Percentiles rank a stretch among this genome's conserved stretches.
Conservation (phyloP, 1,284 basidiomycete species). For the Cystobasidium pallidum region DNA sequence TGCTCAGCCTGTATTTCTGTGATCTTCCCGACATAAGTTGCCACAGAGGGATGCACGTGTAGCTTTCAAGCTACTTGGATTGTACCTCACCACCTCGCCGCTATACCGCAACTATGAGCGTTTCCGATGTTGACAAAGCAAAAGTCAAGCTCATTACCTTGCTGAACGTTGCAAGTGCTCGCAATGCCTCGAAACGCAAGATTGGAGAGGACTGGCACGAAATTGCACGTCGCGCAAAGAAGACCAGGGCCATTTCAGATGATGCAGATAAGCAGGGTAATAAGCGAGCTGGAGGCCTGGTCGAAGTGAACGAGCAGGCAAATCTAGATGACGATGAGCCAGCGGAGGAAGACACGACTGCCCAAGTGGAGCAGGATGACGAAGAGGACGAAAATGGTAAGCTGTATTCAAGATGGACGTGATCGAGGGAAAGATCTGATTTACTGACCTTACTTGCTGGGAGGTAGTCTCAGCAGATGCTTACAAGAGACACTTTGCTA, state of each 20-base stretch:
- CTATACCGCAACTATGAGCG: constrained; percentile 5
- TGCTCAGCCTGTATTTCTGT: background rate
- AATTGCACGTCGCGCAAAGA: constrained; percentile 58
- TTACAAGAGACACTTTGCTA: constrained; percentile 71
- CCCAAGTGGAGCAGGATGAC: constrained; percentile 44
- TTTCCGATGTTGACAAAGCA: constrained; percentile 25
- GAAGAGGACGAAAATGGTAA: constrained; percentile 48
- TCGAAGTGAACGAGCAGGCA: constrained; percentile 47
- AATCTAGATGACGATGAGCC: constrained; percentile 52
- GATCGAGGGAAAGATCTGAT: constrained; percentile 31
- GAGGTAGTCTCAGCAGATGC: constrained; percentile 47
- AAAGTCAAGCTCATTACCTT: constrained; percentile 76
- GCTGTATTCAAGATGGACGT: constrained; percentile 10
- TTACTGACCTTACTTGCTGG: background rate
- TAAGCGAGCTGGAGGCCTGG: constrained; percentile 50
- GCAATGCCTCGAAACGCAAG: constrained; percentile 65
- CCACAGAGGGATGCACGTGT: background rate
- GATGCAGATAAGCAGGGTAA: constrained; percentile 40
- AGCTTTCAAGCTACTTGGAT: no score
- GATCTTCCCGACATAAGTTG: background rate
- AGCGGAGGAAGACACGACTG: constrained; percentile 44
- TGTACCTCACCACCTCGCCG: background rate
- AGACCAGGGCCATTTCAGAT: constrained; percentile 50
- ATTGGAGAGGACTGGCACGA: constrained; percentile 64
- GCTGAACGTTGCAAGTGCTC: constrained; percentile 69